These are phyloP conservation scores for Euphorbia celastroides DNA, from an alignment of 441 rosid species.

Conservation along the genomic window DNA sequence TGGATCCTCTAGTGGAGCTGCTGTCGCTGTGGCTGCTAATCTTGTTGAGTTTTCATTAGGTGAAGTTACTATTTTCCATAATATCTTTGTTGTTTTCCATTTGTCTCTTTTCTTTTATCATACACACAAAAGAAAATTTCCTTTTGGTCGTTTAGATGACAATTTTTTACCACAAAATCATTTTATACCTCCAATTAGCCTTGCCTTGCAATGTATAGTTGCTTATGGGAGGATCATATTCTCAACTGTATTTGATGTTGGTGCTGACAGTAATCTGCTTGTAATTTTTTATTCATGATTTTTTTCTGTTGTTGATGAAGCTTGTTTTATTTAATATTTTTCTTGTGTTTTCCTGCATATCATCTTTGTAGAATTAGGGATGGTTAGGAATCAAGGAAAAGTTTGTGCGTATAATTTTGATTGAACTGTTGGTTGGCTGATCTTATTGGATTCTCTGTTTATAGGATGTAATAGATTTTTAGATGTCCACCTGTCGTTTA, in stretches of 20 bases:
- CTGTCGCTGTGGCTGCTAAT: slow-evolving; percentile 79
- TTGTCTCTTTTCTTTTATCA: too few species aligned
- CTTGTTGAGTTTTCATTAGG: slow-evolving; percentile 90
- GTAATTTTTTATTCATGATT: background rate
- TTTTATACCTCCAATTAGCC: too few species aligned
- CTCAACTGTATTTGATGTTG: too few species aligned
- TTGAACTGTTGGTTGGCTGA: background rate
- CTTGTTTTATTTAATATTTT: too few species aligned
- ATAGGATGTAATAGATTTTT: background rate
- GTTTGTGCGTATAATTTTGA: background rate
- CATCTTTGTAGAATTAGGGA: background rate
- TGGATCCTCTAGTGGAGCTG: slow-evolving; percentile 98
- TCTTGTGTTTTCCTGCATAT: background rate
- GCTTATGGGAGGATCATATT: too few species aligned
- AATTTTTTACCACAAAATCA: too few species aligned
- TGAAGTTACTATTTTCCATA: slow-evolving; percentile 12
- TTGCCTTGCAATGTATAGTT: too few species aligned
- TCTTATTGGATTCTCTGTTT: background rate
- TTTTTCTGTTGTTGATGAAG: background rate
- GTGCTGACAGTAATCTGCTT: background rate
- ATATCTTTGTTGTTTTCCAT: too few species aligned
- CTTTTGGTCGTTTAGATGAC: too few species aligned
- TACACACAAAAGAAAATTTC: too few species aligned
- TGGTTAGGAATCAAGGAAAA: background rate
- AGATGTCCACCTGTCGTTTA: background rate